Conservation (phyloP, 2,329 filamentous ascomycete species). For the Cercospora nicotianae region DNA sequence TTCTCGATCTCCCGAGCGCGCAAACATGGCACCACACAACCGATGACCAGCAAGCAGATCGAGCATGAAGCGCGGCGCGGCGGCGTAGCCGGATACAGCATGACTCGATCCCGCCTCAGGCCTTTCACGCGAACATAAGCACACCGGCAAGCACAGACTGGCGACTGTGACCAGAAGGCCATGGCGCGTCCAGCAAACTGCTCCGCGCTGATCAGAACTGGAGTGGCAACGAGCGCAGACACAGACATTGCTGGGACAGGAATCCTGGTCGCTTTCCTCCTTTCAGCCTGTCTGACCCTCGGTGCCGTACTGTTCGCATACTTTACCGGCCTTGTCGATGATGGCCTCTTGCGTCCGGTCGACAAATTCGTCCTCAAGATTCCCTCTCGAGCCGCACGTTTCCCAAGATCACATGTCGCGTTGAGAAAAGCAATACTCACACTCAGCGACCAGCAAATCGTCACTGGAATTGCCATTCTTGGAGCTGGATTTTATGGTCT, state of each 20-base stretch:
- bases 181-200: constrained; percentile 9
- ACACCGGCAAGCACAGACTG: neutral
- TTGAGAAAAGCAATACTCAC: constrained; percentile 21
- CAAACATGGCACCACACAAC: neutral
- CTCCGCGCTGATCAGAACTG: constrained; percentile 9
- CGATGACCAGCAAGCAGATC: neutral
- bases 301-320: constrained; percentile 23
- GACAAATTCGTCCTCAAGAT: constrained; percentile 20
- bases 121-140: neutral
- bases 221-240: constrained; percentile 19
- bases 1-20: neutral
- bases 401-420: constrained; percentile 13
- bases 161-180: neutral
- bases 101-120: neutral
- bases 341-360: constrained; percentile 22
- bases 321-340: constrained; percentile 21
- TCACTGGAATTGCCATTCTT: constrained; percentile 26
- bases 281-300: constrained; percentile 28
- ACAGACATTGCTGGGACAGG: constrained; percentile 30
- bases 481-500: constrained; percentile 23
- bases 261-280: constrained; percentile 27
- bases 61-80: neutral
- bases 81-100: neutral
- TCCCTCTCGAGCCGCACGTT: constrained; percentile 17
- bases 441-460: constrained; percentile 29